phyloP scores from a whole-genome alignment of 768 basidiomycete species.

The Kwoniella sp. region DNA sequence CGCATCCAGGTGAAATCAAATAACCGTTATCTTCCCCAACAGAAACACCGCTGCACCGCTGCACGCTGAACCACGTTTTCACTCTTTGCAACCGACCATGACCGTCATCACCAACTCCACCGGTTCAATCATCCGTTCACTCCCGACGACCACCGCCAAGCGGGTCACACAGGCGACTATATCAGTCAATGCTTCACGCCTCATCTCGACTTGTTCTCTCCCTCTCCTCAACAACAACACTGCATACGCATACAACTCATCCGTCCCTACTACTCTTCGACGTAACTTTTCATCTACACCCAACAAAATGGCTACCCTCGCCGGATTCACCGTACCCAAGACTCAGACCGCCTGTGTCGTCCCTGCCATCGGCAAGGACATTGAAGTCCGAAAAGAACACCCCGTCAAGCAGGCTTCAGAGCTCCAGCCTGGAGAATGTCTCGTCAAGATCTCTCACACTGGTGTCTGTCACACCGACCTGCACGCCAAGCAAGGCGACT shows the following conservation, averaged over 20 bases:
- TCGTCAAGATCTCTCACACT: slow-evolving; percentile 73
- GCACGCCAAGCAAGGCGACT: slow-evolving; percentile 74
- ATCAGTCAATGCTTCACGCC: slow-evolving; percentile 4
- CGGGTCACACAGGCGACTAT: slow-evolving; percentile 1
- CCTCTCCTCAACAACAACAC: background rate
- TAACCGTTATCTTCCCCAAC: slow-evolving; percentile 7
- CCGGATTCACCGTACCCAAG: slow-evolving; percentile 20
- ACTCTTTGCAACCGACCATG: background rate
- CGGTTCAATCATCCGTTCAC: slow-evolving; percentile 24
- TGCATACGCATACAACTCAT: slow-evolving; percentile 3
- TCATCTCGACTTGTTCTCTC: background rate
- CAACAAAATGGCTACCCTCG: slow-evolving; percentile 18
- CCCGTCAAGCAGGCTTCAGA: slow-evolving; percentile 26
- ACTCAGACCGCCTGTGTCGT: slow-evolving; percentile 26
- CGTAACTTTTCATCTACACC: slow-evolving; percentile 9
- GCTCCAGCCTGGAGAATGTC: slow-evolving; percentile 45
- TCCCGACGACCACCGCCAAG: slow-evolving; percentile 15
- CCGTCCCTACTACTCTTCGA: background rate
- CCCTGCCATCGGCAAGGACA: slow-evolving; percentile 4
- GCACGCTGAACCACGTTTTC: no score
- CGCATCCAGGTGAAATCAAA: background rate
- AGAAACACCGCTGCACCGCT: background rate
- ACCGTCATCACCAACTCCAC: slow-evolving; percentile 7
- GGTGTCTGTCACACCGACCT: slow-evolving; percentile 83
- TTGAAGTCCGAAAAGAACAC: slow-evolving; percentile 14